phyloP scores from a whole-genome alignment of 345 rosid species.

The Rhizophora mangle region DNA sequence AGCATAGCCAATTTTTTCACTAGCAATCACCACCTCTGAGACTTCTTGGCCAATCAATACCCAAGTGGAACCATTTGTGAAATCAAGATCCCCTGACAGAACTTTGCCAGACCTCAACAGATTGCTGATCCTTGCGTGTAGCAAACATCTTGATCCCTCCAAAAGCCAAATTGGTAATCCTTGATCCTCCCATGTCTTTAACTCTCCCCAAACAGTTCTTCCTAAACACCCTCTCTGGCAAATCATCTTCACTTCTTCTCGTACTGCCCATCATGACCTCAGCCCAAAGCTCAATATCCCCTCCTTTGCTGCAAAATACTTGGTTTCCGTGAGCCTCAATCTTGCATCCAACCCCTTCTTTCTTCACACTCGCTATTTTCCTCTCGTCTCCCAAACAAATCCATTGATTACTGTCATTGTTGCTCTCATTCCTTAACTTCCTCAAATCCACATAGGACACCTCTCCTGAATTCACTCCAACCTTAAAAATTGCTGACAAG shows the following conservation, averaged over 20 bases:
- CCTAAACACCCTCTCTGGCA: conserved; percentile 59
- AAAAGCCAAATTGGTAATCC: conserved; percentile 61
- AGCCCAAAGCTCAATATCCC: conserved; percentile 73
- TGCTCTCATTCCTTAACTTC: conserved; percentile 39
- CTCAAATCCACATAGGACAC: conserved; percentile 64
- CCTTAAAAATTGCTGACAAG: conserved; percentile 64
- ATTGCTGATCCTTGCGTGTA: conserved; percentile 65
- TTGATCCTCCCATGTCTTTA: conserved; percentile 52
- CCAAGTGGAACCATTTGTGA: not conserved
- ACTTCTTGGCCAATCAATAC: too few relatives aligned
- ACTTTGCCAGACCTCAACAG: conserved; percentile 89
- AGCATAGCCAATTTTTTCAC: too few relatives aligned
- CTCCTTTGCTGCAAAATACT: conserved; percentile 70
- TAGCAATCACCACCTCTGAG: too few relatives aligned
- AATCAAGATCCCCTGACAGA: conserved; percentile 23
- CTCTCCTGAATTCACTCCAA: conserved; percentile 74
- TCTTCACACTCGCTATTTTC: conserved; percentile 57
- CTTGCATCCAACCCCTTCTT: conserved; percentile 73
- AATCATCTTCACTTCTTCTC: conserved; percentile 36
- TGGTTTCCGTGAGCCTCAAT: conserved; percentile 77
- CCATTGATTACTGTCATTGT: conserved; percentile 45
- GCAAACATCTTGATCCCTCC: conserved; percentile 88
- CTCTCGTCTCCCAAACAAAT: conserved; percentile 55
- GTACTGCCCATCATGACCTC: conserved; percentile 55
- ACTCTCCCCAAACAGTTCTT: conserved; percentile 61